Percentiles rank a stretch among this genome's conserved stretches.
Conservation (phyloP, 805 yeast species). For the Candida sonorensis region DNA sequence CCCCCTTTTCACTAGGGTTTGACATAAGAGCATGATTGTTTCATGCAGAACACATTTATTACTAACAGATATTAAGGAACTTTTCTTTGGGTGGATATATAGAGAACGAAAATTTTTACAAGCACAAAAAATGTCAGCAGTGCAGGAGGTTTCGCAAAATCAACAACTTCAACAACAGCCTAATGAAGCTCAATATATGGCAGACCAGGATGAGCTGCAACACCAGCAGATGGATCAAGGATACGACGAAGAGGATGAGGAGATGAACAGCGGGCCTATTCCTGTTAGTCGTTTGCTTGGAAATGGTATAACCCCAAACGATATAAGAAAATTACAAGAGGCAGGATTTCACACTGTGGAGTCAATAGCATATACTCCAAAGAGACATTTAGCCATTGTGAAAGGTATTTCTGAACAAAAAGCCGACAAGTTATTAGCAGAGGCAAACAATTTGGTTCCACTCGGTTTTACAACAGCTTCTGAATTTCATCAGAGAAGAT, state of each 20-base stretch:
- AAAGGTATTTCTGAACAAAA: constrained; percentile 95
- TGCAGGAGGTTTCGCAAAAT: constrained; percentile 1
- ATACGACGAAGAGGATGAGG: constrained; percentile 43
- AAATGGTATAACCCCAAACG: constrained; percentile 78
- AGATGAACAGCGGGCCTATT: constrained; percentile 41
- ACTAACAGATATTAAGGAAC: too few relatives aligned
- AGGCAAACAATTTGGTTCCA: constrained; percentile 83
- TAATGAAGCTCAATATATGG: too few relatives aligned
- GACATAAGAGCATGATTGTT: too few relatives aligned
- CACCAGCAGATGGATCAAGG: constrained; percentile 19
- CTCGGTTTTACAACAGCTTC: constrained; percentile 97
- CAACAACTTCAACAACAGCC: constrained; percentile 7
- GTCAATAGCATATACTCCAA: constrained; percentile 88
- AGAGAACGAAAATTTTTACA: too few relatives aligned
- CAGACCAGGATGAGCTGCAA: constrained; percentile 3
- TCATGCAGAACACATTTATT: too few relatives aligned
- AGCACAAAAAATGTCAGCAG: neutral
- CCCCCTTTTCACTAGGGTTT: too few relatives aligned
- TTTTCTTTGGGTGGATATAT: too few relatives aligned
- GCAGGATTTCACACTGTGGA: constrained; percentile 88
- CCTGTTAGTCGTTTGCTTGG: constrained; percentile 54
- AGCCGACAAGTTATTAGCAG: constrained; percentile 77
- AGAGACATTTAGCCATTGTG: constrained; percentile 64
- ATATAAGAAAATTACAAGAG: constrained; percentile 71
- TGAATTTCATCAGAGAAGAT: constrained; percentile 83